These are phyloP conservation scores for Chlamydomonas asymmetrica DNA, from an alignment of 139 green algal genomes.

Conservation along the genomic window DNA sequence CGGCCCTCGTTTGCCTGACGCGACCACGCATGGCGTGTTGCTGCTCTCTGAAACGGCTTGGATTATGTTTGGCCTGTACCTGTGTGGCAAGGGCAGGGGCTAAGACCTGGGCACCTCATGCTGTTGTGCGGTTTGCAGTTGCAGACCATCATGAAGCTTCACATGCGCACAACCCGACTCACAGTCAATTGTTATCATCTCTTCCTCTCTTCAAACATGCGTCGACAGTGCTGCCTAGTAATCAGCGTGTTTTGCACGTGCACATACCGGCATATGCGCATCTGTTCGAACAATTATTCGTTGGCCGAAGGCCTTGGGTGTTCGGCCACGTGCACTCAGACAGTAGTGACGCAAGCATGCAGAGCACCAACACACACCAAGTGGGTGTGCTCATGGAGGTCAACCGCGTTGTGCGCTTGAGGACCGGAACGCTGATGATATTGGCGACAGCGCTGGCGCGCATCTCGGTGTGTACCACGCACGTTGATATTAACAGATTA, in stretches of 20 bases:
- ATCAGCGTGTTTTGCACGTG: conserved; percentile 27
- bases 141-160: conserved; percentile 31
- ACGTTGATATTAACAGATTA: no score
- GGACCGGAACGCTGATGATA: conserved; percentile 54
- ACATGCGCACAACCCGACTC: conserved; percentile 25
- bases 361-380: conserved; percentile 33
- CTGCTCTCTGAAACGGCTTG: no score
- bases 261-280: conserved; percentile 38
- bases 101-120: neutral
- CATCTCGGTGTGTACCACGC: conserved; percentile 46
- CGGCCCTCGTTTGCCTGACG: no score
- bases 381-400: conserved; percentile 54
- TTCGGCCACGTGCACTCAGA: conserved; percentile 52
- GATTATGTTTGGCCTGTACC: no score
- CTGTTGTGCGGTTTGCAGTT: conserved; percentile 28
- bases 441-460: conserved; percentile 41
- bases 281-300: conserved; percentile 51
- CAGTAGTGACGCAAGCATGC: conserved; percentile 21
- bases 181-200: neutral
- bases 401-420: conserved; percentile 37
- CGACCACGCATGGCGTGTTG: no score
- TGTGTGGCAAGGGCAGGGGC: no score
- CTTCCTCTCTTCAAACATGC: neutral
- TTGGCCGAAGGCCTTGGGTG: conserved; percentile 20
- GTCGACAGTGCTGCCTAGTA: neutral